Evolutionary conservation across 2,329 filamentous ascomycete genomes (phyloP).

Genomic region (Neocatenulostroma microsporum): DNA sequence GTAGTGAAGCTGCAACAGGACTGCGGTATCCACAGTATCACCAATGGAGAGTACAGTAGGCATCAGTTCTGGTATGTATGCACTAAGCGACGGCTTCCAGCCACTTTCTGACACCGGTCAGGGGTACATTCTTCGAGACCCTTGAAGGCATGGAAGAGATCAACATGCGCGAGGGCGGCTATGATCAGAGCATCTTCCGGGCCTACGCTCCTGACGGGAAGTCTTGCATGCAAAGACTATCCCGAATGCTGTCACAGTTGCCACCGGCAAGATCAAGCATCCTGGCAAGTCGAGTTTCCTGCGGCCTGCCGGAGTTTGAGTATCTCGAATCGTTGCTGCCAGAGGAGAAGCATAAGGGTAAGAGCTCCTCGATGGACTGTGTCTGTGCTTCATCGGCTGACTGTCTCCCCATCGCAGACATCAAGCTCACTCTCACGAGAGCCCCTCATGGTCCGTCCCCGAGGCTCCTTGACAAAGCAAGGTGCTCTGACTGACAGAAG

Average conservation of each 20-base stretch:
- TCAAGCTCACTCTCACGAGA: constrained; percentile 32
- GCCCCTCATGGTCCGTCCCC: too few relatives aligned
- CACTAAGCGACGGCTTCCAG: not conserved
- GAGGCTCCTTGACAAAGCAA: too few relatives aligned
- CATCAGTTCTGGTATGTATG: constrained; percentile 19
- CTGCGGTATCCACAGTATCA: constrained; percentile 23
- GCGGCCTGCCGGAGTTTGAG: too few relatives aligned
- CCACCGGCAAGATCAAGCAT: constrained; percentile 37
- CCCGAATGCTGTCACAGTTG: constrained; percentile 37
- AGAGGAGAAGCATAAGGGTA: constrained; percentile 51
- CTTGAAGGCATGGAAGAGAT: constrained; percentile 42
- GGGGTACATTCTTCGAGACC: constrained; percentile 27
- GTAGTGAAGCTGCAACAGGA: constrained; percentile 25
- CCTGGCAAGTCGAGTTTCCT: constrained; percentile 48
- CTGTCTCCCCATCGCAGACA: too few relatives aligned
- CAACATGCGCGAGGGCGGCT: too few relatives aligned
- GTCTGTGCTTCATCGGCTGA: too few relatives aligned
- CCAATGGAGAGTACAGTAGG: constrained; percentile 26
- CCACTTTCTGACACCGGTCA: not conserved
- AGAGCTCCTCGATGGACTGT: too few relatives aligned
- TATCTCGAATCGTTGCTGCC: constrained; percentile 53
- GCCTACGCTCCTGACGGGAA: constrained; percentile 54
- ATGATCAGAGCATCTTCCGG: constrained; percentile 45
- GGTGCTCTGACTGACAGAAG: not conserved
- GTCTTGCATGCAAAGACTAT: constrained; percentile 38